phyloP scores from a whole-genome alignment of 108 stramenopile genomes.

The Skeletonema menzelii region DNA sequence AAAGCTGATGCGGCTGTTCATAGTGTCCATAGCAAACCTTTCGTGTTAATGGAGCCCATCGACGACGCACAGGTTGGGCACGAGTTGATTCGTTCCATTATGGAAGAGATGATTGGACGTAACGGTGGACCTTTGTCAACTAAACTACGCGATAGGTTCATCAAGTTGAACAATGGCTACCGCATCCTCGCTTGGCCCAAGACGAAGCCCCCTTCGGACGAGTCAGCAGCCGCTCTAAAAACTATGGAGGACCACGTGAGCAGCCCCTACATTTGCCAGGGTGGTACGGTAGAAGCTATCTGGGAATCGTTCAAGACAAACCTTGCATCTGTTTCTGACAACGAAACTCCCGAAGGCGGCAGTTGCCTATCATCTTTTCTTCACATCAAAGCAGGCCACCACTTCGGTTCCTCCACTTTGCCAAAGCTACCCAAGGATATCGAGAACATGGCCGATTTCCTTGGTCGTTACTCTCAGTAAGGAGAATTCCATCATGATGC shows the following conservation, averaged over 20 bases:
- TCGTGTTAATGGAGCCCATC: not conserved
- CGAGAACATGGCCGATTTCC: conserved; percentile 1
- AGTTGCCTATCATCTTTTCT: not conserved
- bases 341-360: not conserved
- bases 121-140: not conserved
- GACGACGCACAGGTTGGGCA: not conserved
- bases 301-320: not conserved
- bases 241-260: not conserved
- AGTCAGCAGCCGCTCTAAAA: not conserved
- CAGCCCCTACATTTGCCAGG: not conserved
- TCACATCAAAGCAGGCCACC: not conserved
- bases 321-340: not conserved
- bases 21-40: not conserved
- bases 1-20: not conserved
- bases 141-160: not conserved
- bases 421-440: not conserved
- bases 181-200: not conserved
- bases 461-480: not conserved
- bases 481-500: not conserved
- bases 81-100: not conserved
- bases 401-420: not conserved
- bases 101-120: not conserved
- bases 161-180: not conserved
- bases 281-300: not conserved
- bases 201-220: not conserved